Evolutionary conservation across 306 rosid genomes (phyloP), one percentile per base, ranked within the genome.

Genomic region (Ochetophila trinervis): DNA sequence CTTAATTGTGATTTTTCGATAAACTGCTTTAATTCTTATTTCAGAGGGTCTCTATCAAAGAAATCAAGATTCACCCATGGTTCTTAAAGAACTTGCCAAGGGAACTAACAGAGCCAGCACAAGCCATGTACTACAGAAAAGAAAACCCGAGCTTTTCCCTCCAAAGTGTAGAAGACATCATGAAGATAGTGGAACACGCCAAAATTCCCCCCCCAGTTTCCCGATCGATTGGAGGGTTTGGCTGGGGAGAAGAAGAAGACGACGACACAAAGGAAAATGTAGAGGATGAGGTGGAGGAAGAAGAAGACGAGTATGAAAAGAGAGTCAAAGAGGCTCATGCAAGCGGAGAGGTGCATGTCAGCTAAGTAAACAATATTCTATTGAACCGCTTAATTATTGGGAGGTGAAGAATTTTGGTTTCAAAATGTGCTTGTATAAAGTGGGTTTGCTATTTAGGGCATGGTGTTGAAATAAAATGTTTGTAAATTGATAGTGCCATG

Each of bases 21-120:
- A 60, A 81, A 57, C 57, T 67, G 50, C 53, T 78, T 69, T 51
- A 57, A 63, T 59, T 73, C 42, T 51, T 37, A 51, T 55, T 79
- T 81, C 85, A 88, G 96, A 82, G 96, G 76, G 82, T 84, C 76
- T 82, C 83, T 62, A 88, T 88, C 53, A 88, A 84, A 78, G 96
- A 88, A 63, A 84, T 88, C 79, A 88, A 88, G 88, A 75, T 72
- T 54, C 91, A 88, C 57, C 92, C 92, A 15, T 88, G 96, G 96
- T 88, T 88, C 76, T 57, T 84, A 32, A 88, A 86, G 85, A 86
- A 88, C 85, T 82, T 88, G 78, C 96, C 96, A 1, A 82, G 92
- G 78, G 96, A 88, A 79, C 80, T 88, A 66, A 88, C 92, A 20
- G 96, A 88, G 72, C 68, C 82, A 68, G 89, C 86, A 66, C 96